These are phyloP conservation scores for Penicillium sp. DNA, from an alignment of 2,329 filamentous ascomycete species.

Conservation along the genomic window DNA sequence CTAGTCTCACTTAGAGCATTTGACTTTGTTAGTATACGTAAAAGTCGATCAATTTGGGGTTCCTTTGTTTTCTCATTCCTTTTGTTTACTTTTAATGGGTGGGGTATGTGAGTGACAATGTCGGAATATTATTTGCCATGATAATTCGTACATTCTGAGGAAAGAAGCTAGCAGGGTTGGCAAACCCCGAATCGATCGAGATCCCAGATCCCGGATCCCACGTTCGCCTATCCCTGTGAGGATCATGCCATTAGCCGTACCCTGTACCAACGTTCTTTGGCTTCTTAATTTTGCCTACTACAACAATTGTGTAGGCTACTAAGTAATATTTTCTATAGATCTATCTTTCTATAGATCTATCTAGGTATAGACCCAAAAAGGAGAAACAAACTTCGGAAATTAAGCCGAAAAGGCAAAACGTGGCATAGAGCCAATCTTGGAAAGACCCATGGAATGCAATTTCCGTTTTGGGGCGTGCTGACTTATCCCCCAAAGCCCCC, in stretches of 20 bases:
- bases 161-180: constrained; percentile 14
- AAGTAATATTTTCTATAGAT: not conserved
- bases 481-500: not conserved
- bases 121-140: not conserved
- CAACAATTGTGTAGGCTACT: too few species aligned
- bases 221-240: constrained; percentile 11
- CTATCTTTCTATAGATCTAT: too few species aligned
- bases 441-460: not conserved
- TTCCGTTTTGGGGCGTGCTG: not conserved
- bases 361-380: not conserved
- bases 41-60: not conserved
- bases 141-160: constrained; percentile 1
- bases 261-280: not conserved
- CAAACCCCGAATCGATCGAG: constrained; percentile 6
- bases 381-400: not conserved
- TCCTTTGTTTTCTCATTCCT: not conserved
- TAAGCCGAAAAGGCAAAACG: not conserved
- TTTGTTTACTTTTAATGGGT: not conserved
- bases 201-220: constrained; percentile 7
- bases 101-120: not conserved
- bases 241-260: constrained; percentile 3
- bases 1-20: not conserved
- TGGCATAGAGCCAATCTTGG: not conserved
- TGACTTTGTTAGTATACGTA: not conserved
- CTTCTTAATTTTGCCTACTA: not conserved